These are phyloP conservation scores for Parathielavia hyrcaniae DNA, from an alignment of 495 filamentous ascomycete genomes.

Conservation along the genomic window DNA sequence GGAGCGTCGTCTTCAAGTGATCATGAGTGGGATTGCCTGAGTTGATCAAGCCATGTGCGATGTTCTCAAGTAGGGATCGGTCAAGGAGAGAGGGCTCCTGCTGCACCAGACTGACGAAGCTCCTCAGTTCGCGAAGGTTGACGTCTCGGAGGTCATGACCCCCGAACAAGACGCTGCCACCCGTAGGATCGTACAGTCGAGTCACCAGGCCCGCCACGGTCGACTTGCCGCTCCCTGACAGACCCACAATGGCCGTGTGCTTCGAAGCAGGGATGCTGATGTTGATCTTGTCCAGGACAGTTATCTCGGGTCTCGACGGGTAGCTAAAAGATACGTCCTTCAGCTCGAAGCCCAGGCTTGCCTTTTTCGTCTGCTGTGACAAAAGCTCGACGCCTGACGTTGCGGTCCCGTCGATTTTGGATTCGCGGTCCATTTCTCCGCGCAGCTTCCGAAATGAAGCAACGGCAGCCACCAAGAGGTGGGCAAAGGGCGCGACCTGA, in stretches of 20 bases:
- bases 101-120: slow-evolving; percentile 56
- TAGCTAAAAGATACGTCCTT: slow-evolving; percentile 81
- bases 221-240: slow-evolving; percentile 62
- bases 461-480: slow-evolving; percentile 52
- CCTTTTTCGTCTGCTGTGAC: slow-evolving; percentile 32
- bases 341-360: slow-evolving; percentile 68
- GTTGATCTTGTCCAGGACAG: slow-evolving; percentile 71
- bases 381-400: slow-evolving; percentile 54
- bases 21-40: slow-evolving; percentile 45
- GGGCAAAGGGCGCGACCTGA: slow-evolving; percentile 57
- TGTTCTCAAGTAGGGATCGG: slow-evolving; percentile 63
- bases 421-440: slow-evolving; percentile 51
- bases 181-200: slow-evolving; percentile 40
- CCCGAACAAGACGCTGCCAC: slow-evolving; percentile 45
- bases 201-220: slow-evolving; percentile 67
- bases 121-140: slow-evolving; percentile 52
- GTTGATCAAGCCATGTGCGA: slow-evolving; percentile 58
- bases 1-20: slow-evolving; percentile 21
- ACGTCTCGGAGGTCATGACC: slow-evolving; percentile 48
- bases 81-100: slow-evolving; percentile 62
- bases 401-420: slow-evolving; percentile 68
- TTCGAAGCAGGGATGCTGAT: slow-evolving; percentile 75
- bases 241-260: slow-evolving; percentile 65
- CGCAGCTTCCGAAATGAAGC: slow-evolving; percentile 48
- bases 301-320: slow-evolving; percentile 78